Evolutionary conservation across 768 basidiomycete species (phyloP).

Genomic region (Royoungia palumana): DNA sequence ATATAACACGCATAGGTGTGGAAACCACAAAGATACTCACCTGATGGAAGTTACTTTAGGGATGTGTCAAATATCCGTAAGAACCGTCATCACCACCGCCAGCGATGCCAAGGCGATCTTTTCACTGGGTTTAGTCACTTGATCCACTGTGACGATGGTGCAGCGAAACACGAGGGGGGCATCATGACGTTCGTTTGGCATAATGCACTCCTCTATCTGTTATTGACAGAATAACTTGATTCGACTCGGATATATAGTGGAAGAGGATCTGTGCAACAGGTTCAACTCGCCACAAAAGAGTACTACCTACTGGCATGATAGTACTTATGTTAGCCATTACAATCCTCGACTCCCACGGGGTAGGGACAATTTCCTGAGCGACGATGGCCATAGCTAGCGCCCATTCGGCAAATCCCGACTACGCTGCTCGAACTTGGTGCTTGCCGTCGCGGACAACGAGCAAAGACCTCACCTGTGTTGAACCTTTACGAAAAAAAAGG

Average conservation of each 20-base stretch:
- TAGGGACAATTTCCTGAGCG: too few relatives aligned
- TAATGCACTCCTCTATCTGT: too few relatives aligned
- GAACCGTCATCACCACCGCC: conserved; percentile 32
- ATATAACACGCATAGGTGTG: conserved; percentile 30
- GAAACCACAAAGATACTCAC: conserved; percentile 35
- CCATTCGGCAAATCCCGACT: conserved; percentile 28
- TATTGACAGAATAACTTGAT: too few relatives aligned
- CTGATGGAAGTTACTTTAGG: conserved; percentile 27
- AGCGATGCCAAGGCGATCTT: conserved; percentile 25
- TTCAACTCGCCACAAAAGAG: too few relatives aligned
- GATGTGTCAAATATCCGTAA: too few relatives aligned
- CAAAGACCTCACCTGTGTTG: conserved; percentile 17
- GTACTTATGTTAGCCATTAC: too few relatives aligned
- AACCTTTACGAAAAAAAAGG: conserved; percentile 21
- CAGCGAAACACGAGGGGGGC: not conserved
- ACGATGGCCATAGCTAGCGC: too few relatives aligned
- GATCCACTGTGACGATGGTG: conserved; percentile 28
- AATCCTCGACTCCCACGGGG: too few relatives aligned
- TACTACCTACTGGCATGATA: too few relatives aligned
- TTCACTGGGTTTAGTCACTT: conserved; percentile 25
- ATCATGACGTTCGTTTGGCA: conserved; percentile 1
- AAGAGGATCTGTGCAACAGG: too few relatives aligned
- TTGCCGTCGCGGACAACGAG: conserved; percentile 36
- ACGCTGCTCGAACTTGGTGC: conserved; percentile 15
- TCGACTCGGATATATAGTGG: too few relatives aligned